Evolutionary conservation across 768 basidiomycete species (phyloP).

Genomic region (Tricholoma bakamatsutake): DNA sequence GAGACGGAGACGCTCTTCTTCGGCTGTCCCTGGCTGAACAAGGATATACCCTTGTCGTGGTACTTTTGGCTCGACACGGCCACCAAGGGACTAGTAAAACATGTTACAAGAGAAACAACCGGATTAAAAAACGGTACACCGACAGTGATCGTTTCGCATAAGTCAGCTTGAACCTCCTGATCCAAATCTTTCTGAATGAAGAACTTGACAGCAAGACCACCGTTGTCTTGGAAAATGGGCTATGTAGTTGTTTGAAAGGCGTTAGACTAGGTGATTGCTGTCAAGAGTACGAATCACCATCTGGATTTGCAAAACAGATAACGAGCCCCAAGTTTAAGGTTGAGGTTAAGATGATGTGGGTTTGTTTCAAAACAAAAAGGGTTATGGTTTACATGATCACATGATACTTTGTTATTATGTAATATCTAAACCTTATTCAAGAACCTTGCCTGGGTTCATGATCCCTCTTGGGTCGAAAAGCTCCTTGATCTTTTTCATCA

Average conservation of each 20-base stretch:
- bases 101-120: background rate
- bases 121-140: constrained; percentile 11
- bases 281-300: constrained; percentile 9
- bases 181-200: constrained; percentile 78
- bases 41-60: constrained; percentile 73
- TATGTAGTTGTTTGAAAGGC: constrained; percentile 16
- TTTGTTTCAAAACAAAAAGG: constrained; percentile 19
- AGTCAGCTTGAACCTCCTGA: constrained; percentile 60
- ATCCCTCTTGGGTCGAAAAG: constrained; percentile 89
- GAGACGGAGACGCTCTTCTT: constrained; percentile 68
- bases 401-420: constrained; percentile 12
- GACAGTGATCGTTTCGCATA: constrained; percentile 72
- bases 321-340: constrained; percentile 45
- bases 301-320: background rate
- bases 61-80: constrained; percentile 72
- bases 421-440: constrained; percentile 32
- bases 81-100: constrained; percentile 55
- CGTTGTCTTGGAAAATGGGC: constrained; percentile 70
- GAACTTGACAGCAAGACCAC: constrained; percentile 70
- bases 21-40: constrained; percentile 58
- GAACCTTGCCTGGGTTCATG: constrained; percentile 88
- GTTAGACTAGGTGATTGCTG: background rate
- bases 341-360: constrained; percentile 30
- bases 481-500: constrained; percentile 88
- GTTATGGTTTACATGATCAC: constrained; percentile 26